Evolutionary conservation across 345 rosid species (phyloP), one percentile per base, ranked within the genome.

Genomic region (Murraya paniculata): DNA sequence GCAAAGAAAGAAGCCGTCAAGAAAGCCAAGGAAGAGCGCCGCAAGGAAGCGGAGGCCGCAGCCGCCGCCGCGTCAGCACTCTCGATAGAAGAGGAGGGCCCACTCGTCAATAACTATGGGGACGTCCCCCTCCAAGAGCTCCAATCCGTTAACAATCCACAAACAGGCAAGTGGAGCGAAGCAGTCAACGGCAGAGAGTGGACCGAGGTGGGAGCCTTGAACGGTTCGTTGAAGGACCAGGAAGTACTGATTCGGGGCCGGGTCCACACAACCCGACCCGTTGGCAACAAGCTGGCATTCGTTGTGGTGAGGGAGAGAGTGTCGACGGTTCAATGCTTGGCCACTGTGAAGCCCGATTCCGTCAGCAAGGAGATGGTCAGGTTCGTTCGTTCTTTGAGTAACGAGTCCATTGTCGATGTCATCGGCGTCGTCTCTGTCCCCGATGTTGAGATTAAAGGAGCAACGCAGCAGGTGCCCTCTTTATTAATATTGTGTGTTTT

Each of bases 1-100:
- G 91, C 98, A 6, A 94, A 94, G 84, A 94, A 94, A 74, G 94
- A 89, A 84, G 96, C 97, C 0, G 92, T 90, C 53, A 94, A 89
- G 85, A 88, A 81, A 50, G 97, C 91, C 83, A 94, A 93, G 84
- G 50, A 84, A 24, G 95, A 93, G 4, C 96, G 94, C 78, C 90
- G 86, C 28, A 88, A 86, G 81, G 97, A 89, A 67, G 86, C 79
- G 6, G 87, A 83, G 9, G 73, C 77, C 4, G 75, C 85, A 28
- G 71, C 86, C 53, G 72, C 81, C 57, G 78, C 89, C n/a, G 45
- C 94, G 1, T 67, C 87, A 45, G 50, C 50, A 0, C 79, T 86
- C 25, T 5, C 82, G 79, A 58, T 83, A 1, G 88, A 87, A 1
- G 87, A 79, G 28, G 86, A 84, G 59, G 98, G 88, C 28, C 83